Conservation (phyloP, 208 protist species). For the Acanthamoeba culbertsoni region DNA sequence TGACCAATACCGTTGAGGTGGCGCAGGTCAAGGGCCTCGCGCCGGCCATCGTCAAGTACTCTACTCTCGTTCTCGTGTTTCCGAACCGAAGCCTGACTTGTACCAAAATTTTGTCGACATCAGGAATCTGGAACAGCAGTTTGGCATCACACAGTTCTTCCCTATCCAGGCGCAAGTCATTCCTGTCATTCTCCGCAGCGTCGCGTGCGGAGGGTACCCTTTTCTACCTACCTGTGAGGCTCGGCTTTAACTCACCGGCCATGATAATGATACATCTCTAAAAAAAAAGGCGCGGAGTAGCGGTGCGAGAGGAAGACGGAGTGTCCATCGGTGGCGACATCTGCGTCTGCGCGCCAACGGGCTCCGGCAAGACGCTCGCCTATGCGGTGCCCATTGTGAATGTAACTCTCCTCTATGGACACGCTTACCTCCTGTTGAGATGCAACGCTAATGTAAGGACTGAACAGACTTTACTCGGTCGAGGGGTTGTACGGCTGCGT, state of each 20-base stretch:
- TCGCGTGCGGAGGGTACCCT: neutral
- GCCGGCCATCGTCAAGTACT: neutral
- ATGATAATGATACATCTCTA: neutral
- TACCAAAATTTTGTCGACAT: neutral
- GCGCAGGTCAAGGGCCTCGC: constrained; percentile 2
- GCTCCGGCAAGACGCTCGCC: constrained; percentile 85
- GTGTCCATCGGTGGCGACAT: constrained; percentile 73
- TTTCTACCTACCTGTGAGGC: no score
- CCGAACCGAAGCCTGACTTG: neutral
- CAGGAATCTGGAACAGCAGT: constrained; percentile 28
- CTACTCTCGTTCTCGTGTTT: neutral
- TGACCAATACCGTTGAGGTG: constrained; percentile 9
- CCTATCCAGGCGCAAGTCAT: constrained; percentile 51
- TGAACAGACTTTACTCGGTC: constrained; percentile 67
- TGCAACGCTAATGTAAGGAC: no score
- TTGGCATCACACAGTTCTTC: constrained; percentile 53
- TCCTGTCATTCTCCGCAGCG: constrained; percentile 21
- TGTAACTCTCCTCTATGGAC: constrained; percentile 69
- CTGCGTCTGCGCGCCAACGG: constrained; percentile 85
- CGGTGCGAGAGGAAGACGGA: neutral
- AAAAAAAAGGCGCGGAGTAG: neutral
- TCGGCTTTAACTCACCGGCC: neutral
- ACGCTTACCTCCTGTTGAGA: constrained; percentile 57
- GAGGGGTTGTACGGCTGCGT: constrained; percentile 74
- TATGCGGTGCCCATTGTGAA: constrained; percentile 85